A percentile compares a stretch with the other conserved stretches of the same genome.
Conservation (phyloP, 768 basidiomycete genomes). For the Panaeolus papilionaceus region DNA sequence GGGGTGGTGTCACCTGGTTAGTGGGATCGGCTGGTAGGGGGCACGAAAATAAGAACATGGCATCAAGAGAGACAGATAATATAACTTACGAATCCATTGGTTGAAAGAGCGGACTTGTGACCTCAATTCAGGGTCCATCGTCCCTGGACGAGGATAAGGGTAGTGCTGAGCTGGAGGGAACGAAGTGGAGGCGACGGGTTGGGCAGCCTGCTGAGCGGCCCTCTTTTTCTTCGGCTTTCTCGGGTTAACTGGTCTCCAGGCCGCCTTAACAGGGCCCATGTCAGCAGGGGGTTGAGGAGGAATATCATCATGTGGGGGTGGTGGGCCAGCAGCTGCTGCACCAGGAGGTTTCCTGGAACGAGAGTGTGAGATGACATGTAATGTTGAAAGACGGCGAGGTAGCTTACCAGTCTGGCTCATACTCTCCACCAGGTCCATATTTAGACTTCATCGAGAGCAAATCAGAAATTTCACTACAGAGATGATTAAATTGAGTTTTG, state of each 20-base stretch:
- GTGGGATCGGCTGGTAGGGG: neutral
- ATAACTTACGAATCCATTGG: slow-evolving; percentile 11
- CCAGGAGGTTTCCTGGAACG: slow-evolving; percentile 48
- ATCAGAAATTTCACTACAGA: slow-evolving; percentile 72
- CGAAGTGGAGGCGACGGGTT: slow-evolving; percentile 7
- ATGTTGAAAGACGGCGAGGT: neutral
- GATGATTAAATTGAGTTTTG: neutral
- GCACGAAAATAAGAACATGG: neutral
- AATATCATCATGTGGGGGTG: slow-evolving; percentile 42
- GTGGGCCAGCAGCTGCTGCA: slow-evolving; percentile 39
- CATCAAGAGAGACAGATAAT: neutral
- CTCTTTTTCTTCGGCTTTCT: slow-evolving; percentile 57
- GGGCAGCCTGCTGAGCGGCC: slow-evolving; percentile 15
- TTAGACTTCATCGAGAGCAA: slow-evolving; percentile 74
- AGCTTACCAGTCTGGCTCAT: slow-evolving; percentile 78
- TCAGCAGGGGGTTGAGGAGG: slow-evolving; percentile 51
- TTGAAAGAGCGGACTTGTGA: slow-evolving; percentile 6
- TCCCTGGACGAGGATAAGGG: slow-evolving; percentile 19
- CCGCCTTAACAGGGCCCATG: slow-evolving; percentile 53
- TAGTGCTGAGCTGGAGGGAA: slow-evolving; percentile 24
- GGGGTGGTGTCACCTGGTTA: slow-evolving; percentile 5
- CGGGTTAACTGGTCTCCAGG: slow-evolving; percentile 62
- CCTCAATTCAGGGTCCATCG: slow-evolving; percentile 9
- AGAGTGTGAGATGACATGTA: slow-evolving; percentile 14
- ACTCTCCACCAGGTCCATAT: slow-evolving; percentile 87